phyloP scores from a whole-genome alignment of 805 yeast genomes.

The Kodamaea kaohsiungensis region DNA sequence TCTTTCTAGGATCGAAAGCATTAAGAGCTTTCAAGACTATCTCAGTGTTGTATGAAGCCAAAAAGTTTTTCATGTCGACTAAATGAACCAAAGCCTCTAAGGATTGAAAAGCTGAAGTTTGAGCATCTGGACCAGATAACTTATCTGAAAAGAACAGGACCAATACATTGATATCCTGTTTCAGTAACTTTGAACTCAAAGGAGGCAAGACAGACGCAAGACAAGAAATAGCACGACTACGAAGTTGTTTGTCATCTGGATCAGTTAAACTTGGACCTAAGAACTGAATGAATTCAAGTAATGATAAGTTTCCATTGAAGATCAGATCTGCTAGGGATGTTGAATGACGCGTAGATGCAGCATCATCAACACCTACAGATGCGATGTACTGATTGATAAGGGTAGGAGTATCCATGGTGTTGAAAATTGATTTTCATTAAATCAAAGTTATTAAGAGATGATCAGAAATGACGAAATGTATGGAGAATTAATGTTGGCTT shows the following conservation, averaged over 20 bases:
- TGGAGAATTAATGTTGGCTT: background rate
- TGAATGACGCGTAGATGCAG: constrained; percentile 17
- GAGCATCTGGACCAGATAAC: constrained; percentile 52
- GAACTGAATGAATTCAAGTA: constrained; percentile 55
- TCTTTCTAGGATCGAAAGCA: constrained; percentile 54
- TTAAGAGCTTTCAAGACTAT: constrained; percentile 8
- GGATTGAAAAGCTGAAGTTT: constrained; percentile 50
- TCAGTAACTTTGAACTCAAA: constrained; percentile 19
- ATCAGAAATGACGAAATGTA: background rate
- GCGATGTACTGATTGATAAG: constrained; percentile 41
- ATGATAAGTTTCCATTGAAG: constrained; percentile 24
- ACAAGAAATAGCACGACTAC: constrained; percentile 49
- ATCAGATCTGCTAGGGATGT: constrained; percentile 25
- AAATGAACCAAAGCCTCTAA: constrained; percentile 56
- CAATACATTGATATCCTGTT: constrained; percentile 51
- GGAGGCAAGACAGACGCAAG: constrained; percentile 37
- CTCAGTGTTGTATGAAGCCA: constrained; percentile 20
- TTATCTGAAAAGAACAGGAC: constrained; percentile 63
- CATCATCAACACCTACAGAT: constrained; percentile 28
- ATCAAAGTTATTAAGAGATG: background rate
- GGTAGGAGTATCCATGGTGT: constrained; percentile 13
- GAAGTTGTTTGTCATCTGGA: constrained; percentile 52
- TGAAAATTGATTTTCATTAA: background rate
- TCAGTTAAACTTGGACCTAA: constrained; percentile 61
- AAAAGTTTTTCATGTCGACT: constrained; percentile 51